Evolutionary conservation across 495 filamentous ascomycete genomes (phyloP).

Genomic region (Penicillium ochrochloron): DNA sequence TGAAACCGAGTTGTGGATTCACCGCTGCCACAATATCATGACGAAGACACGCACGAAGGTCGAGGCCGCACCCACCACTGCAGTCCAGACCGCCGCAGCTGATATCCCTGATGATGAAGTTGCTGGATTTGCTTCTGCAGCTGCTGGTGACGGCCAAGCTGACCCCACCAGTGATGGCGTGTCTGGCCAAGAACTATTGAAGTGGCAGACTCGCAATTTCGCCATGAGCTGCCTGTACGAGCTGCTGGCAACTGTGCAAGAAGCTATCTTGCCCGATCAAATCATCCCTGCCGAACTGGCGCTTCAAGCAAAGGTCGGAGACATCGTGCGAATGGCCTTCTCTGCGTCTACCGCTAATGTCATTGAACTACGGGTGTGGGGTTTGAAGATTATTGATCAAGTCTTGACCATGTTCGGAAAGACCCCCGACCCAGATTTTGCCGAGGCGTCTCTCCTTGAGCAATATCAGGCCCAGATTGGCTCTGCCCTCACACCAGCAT

Average conservation of each 20-base stretch:
- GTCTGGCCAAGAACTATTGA: slow-evolving; percentile 80
- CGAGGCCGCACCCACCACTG: slow-evolving; percentile 49
- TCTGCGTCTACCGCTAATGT: slow-evolving; percentile 95
- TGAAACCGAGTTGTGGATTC: slow-evolving; percentile 81
- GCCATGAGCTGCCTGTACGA: slow-evolving; percentile 91
- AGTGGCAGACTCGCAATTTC: slow-evolving; percentile 96
- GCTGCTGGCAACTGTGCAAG: slow-evolving; percentile 73
- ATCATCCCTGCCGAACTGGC: slow-evolving; percentile 72
- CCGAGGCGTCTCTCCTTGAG: slow-evolving; percentile 91
- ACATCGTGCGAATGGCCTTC: slow-evolving; percentile 97
- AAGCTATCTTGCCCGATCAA: slow-evolving; percentile 70
- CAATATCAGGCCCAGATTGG: slow-evolving; percentile 99
- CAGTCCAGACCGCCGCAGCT: slow-evolving; percentile 57
- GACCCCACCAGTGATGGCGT: slow-evolving; percentile 63
- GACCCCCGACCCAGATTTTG: slow-evolving; percentile 92
- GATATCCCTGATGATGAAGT: slow-evolving; percentile 96
- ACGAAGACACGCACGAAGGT: slow-evolving; percentile 77
- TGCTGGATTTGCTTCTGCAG: slow-evolving; percentile 83
- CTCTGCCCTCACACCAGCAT: slow-evolving; percentile 93
- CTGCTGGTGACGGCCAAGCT: slow-evolving; percentile 63
- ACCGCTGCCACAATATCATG: slow-evolving; percentile 83
- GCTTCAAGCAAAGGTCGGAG: slow-evolving; percentile 82
- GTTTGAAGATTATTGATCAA: slow-evolving; percentile 89
- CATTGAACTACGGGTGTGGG: slow-evolving; percentile 83
- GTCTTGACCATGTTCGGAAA: slow-evolving; percentile 96